Conservation (phyloP, 257 asterid genomes). For the Forsythia suspensa region DNA sequence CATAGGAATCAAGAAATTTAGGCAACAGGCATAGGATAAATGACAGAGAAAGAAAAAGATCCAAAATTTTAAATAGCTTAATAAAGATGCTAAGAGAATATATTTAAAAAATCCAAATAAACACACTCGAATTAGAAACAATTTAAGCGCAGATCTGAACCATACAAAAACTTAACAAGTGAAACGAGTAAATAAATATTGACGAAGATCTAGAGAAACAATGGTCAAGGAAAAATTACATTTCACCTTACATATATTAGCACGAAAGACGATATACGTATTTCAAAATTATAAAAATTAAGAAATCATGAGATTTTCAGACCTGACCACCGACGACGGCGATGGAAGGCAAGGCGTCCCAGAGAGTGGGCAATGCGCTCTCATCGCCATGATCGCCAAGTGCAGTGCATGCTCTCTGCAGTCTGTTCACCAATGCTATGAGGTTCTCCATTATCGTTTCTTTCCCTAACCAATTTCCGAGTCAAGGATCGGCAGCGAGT, state of each 20-base stretch:
- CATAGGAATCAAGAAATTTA: neutral
- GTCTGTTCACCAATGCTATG: constrained; percentile 62
- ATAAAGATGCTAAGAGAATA: neutral
- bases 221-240: neutral
- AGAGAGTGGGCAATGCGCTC: constrained; percentile 69
- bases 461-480: neutral
- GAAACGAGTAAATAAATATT: neutral
- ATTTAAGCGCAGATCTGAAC: constrained; percentile 11
- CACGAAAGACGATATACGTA: neutral
- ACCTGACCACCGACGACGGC: constrained; percentile 95
- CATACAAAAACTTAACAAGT: neutral
- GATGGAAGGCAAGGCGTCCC: constrained; percentile 84
- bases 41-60: neutral
- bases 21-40: neutral
- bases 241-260: constrained; percentile 16
- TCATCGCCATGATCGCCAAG: constrained; percentile 86
- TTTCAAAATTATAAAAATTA: neutral
- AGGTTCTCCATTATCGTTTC: constrained; percentile 54
- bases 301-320: neutral
- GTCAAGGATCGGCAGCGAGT: neutral
- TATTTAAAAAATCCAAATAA: neutral
- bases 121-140: neutral
- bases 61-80: neutral
- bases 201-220: constrained; percentile 7
- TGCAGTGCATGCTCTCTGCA: constrained; percentile 86